Conservation (phyloP, 768 basidiomycete genomes). For the Botryobasidium botryosum region DNA sequence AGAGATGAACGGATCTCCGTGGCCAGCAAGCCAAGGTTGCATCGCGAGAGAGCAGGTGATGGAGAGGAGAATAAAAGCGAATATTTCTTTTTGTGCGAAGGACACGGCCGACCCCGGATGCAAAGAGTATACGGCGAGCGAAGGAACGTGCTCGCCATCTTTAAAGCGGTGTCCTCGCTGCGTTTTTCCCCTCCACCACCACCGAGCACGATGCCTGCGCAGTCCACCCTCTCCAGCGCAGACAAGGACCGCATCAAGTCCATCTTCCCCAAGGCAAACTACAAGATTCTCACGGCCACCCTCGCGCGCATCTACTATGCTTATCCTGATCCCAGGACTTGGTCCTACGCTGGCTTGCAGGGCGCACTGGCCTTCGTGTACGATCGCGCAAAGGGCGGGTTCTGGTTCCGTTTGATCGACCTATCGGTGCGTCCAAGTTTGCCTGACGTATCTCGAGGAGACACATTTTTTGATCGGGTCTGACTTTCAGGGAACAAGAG, state of each 20-base stretch:
- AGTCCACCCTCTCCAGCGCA: slow-evolving; percentile 47
- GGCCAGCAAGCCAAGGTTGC: too few relatives aligned
- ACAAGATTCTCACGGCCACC: slow-evolving; percentile 71
- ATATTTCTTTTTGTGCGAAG: too few relatives aligned
- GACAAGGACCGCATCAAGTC: slow-evolving; percentile 66
- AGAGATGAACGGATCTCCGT: too few relatives aligned
- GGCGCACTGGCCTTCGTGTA: slow-evolving; percentile 64
- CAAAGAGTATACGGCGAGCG: too few relatives aligned
- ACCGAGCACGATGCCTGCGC: slow-evolving; percentile 65
- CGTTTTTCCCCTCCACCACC: too few relatives aligned
- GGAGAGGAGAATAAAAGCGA: too few relatives aligned
- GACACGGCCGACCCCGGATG: too few relatives aligned
- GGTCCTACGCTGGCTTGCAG: slow-evolving; percentile 78
- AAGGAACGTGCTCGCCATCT: too few relatives aligned
- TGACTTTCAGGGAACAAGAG: slow-evolving; percentile 43
- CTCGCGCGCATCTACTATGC: slow-evolving; percentile 85
- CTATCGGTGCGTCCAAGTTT: slow-evolving; percentile 22
- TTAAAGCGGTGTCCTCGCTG: too few relatives aligned
- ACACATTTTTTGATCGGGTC: too few relatives aligned
- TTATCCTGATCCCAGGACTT: slow-evolving; percentile 52
- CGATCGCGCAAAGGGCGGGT: slow-evolving; percentile 37
- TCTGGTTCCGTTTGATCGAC: slow-evolving; percentile 69
- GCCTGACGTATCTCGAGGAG: too few relatives aligned
- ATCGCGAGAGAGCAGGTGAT: too few relatives aligned
- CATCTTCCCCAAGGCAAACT: slow-evolving; percentile 33